Percentiles rank a stretch among this genome's conserved stretches.
Conservation (phyloP, 2,329 filamentous ascomycete genomes). For the Pseudogymnoascus sp. region DNA sequence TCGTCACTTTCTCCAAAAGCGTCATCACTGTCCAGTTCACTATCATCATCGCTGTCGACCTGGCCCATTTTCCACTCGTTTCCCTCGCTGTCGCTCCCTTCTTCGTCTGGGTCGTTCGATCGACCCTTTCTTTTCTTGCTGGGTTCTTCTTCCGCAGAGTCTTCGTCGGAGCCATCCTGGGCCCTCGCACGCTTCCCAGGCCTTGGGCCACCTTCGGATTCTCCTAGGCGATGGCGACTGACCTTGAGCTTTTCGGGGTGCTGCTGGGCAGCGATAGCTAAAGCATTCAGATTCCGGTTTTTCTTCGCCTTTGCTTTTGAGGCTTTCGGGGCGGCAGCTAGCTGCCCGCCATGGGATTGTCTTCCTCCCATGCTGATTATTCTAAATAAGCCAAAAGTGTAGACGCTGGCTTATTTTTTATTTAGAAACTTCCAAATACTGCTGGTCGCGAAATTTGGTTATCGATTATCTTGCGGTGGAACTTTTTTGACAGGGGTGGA, state of each 20-base stretch:
- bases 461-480: constrained; percentile 9
- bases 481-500: constrained; percentile 11
- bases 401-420: constrained; percentile 7
- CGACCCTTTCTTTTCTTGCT: constrained; percentile 30
- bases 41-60: constrained; percentile 58
- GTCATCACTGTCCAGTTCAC: constrained; percentile 62
- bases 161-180: constrained; percentile 37
- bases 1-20: constrained; percentile 66
- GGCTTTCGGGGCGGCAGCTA: constrained; percentile 29
- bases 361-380: constrained; percentile 26
- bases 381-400: background rate
- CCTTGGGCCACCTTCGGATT: constrained; percentile 36
- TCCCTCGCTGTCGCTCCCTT: constrained; percentile 60
- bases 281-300: constrained; percentile 42
- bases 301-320: constrained; percentile 41
- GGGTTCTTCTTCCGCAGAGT: constrained; percentile 28
- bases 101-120: constrained; percentile 35
- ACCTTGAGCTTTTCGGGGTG: constrained; percentile 45
- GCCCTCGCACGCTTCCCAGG: constrained; percentile 28
- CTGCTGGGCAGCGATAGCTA: constrained; percentile 54
- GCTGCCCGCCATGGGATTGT: constrained; percentile 28
- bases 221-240: constrained; percentile 49
- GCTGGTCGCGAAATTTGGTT: constrained; percentile 9
- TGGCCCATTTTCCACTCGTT: constrained; percentile 60
- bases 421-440: constrained; percentile 17